Evolutionary conservation across 148 eudicot genomes (phyloP).

Genomic region (Chenopodium formosanum): DNA sequence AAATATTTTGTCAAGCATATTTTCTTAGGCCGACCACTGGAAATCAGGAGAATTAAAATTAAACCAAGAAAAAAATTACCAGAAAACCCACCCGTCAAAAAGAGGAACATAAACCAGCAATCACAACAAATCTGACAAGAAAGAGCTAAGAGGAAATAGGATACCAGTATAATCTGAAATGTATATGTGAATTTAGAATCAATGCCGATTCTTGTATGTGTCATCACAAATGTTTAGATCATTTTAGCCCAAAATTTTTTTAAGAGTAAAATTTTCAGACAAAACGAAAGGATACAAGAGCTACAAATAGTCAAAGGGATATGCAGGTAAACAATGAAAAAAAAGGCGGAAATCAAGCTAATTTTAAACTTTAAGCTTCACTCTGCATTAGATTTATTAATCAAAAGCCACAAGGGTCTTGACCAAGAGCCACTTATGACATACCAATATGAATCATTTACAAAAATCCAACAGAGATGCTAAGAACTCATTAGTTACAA

Average conservation of each 20-base stretch:
- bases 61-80: not conserved
- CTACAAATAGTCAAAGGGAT: not conserved
- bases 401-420: not conserved
- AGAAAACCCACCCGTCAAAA: not conserved
- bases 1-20: slow-evolving; percentile 48
- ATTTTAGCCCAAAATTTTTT: too few relatives aligned
- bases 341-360: not conserved
- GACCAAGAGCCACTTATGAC: not conserved
- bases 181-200: not conserved
- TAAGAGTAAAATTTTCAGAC: not conserved
- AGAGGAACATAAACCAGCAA: not conserved
- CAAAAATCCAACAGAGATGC: not conserved
- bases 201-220: not conserved
- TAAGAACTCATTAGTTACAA: not conserved
- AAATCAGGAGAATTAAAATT: slow-evolving; percentile 5
- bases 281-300: not conserved
- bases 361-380: too few relatives aligned
- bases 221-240: not conserved
- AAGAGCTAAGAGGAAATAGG: not conserved
- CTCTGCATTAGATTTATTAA: not conserved
- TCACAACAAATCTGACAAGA: not conserved
- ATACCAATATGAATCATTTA: not conserved
- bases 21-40: slow-evolving; percentile 55
- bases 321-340: not conserved
- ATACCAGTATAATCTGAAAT: not conserved